A percentile compares a stretch with the other conserved stretches of the same genome.
Conservation (phyloP, 2,329 filamentous ascomycete species). For the Nannizzia gypsea region DNA sequence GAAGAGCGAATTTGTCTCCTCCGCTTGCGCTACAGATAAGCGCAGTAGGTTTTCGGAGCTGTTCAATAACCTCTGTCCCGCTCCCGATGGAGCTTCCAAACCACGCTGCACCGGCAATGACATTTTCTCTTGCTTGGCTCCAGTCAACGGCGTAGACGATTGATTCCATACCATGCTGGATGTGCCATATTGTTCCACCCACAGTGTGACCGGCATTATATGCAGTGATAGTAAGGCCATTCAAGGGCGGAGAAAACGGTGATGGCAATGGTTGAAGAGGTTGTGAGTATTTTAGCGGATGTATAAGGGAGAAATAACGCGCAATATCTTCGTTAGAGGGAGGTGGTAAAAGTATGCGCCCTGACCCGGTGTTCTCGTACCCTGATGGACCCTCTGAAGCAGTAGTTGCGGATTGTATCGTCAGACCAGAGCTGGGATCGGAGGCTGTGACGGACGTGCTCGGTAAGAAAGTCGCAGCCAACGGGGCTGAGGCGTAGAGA, state of each 20-base stretch:
- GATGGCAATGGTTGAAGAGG: conserved; percentile 82
- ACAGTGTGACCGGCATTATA: conserved; percentile 95
- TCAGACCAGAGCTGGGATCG: conserved; percentile 19
- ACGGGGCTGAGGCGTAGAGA: conserved; percentile 76
- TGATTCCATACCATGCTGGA: conserved; percentile 90
- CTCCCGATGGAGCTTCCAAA: conserved; percentile 68
- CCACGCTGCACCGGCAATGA: conserved; percentile 88
- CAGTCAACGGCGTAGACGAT: conserved; percentile 97
- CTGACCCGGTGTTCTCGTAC: conserved; percentile 18
- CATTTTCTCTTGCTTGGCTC: conserved; percentile 95
- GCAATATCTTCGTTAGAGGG: conserved; percentile 83
- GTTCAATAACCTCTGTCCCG: conserved; percentile 83
- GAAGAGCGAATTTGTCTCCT: conserved; percentile 55
- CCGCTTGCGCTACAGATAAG: conserved; percentile 84
- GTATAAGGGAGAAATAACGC: conserved; percentile 79
- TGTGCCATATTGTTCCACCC: conserved; percentile 97
- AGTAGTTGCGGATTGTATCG: conserved; percentile 19
- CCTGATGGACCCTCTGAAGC: conserved; percentile 21
- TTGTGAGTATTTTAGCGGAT: conserved; percentile 91
- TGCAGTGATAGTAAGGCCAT: conserved; percentile 85
- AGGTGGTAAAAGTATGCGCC: conserved; percentile 48
- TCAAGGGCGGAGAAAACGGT: conserved; percentile 76
- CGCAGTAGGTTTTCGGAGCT: conserved; percentile 83
- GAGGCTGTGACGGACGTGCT: conserved; percentile 47
- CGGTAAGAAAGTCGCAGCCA: conserved; percentile 76